Conservation (phyloP, 2,329 filamentous ascomycete genomes). For the Aspergillus pseudonomiae region DNA sequence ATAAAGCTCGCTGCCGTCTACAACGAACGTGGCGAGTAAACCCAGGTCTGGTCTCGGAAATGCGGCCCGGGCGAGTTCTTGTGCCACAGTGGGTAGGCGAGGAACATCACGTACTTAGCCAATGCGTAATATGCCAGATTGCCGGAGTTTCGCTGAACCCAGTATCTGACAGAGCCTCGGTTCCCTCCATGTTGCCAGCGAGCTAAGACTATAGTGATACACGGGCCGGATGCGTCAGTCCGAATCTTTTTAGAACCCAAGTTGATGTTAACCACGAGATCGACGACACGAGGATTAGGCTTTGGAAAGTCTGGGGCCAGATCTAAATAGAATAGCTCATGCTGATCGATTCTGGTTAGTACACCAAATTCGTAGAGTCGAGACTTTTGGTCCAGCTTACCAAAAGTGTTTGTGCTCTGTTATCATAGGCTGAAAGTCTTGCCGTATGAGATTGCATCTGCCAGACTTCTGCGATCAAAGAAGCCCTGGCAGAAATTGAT, state of each 20-base stretch:
- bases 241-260: background rate
- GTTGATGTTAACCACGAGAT: background rate
- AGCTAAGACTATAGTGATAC: background rate
- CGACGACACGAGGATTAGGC: constrained; percentile 6
- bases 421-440: constrained; percentile 9
- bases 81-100: background rate
- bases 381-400: constrained; percentile 6
- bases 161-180: constrained; percentile 2
- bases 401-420: constrained; percentile 9
- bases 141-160: constrained; percentile 6
- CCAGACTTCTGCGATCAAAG: constrained; percentile 10
- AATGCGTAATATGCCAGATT: constrained; percentile 13
- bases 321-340: constrained; percentile 11
- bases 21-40: constrained; percentile 4
- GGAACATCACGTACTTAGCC: constrained; percentile 8
- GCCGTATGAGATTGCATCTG: constrained; percentile 6
- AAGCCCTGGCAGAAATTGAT: constrained; percentile 7
- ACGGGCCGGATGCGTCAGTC: constrained; percentile 1
- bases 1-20: constrained; percentile 3
- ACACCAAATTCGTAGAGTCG: constrained; percentile 1
- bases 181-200: background rate
- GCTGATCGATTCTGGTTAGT: constrained; percentile 5
- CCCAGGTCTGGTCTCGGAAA: background rate
- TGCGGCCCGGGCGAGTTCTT: background rate
- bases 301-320: constrained; percentile 4